Evolutionary conservation across 306 rosid species (phyloP), one percentile per base, ranked within the genome.

Genomic region (Prunus davidiana): DNA sequence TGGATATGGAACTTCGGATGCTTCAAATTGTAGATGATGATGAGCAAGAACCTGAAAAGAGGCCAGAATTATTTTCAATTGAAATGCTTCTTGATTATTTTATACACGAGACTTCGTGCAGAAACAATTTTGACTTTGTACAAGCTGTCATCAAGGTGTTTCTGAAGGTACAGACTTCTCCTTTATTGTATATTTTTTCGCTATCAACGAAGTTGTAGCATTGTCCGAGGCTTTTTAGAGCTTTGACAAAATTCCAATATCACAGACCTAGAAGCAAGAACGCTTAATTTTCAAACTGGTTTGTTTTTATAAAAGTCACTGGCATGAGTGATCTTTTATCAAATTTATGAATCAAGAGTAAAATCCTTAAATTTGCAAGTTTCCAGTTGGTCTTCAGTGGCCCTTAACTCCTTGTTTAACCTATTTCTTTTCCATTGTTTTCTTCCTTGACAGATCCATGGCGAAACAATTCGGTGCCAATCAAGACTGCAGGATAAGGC

Each of bases 1-100:
- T 95, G 86, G 98, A 95, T 84, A 78, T 95, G 89, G 98, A 92
- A 81, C 91, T 95, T 77, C 86, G 97, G 61, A 89, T 92, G 88
- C 86, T 92, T 83, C 96, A 89, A 80, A 89, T 92, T 76, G 85
- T 95, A 50, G 97, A 93, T 5, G 81, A 69, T 34, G 91, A 88
- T 71, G 83, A 80, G 68, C 89, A 87, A 70, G 91, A 90, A 81
- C 78, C 76, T 54, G 94, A 84, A 78, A 83, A 86, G 58, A 88
- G 88, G 63, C 90, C 92, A 6, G 93, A 91, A 79, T 80, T 92
- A 71, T 50, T 46, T 70, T 84, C 89, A 1, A 90, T 92, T 12
- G 90, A 88, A 80, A 84, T 82, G 76, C 93, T 95, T 73, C 71
- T 95, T 74, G 97, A 95, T 83, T 95, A 90, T 81, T 90, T 92